A percentile compares a stretch with the other conserved stretches of the same genome.
Conservation (phyloP, 331 rosid genomes). For the Erythrophleum ivorense region DNA sequence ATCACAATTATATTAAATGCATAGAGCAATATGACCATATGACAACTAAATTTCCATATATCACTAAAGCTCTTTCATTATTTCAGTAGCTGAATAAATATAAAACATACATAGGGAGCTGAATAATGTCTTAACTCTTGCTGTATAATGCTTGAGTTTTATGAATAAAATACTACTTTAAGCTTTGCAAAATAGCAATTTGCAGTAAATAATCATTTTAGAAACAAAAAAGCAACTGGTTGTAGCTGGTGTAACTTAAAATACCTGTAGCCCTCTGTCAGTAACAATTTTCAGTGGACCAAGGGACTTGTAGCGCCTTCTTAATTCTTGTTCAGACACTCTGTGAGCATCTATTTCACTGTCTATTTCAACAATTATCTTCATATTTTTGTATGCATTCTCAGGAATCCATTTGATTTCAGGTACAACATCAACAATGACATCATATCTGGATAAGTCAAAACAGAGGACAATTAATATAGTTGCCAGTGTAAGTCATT, state of each 20-base stretch:
- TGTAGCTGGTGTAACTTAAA: constrained; percentile 31
- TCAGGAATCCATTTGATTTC: constrained; percentile 88
- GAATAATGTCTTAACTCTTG: constrained; percentile 26
- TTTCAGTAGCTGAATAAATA: constrained; percentile 10
- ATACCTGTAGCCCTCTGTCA: constrained; percentile 90
- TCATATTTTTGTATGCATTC: constrained; percentile 82
- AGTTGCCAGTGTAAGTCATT: constrained; percentile 32
- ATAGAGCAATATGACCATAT: background rate
- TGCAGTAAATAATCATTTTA: constrained; percentile 7
- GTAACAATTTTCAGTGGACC: constrained; percentile 76
- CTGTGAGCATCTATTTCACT: constrained; percentile 72
- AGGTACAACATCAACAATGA: constrained; percentile 86
- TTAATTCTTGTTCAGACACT: constrained; percentile 73
- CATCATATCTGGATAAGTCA: constrained; percentile 75
- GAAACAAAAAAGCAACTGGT: background rate
- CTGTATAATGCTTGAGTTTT: constrained; percentile 22
- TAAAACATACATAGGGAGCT: background rate
- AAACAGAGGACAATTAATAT: constrained; percentile 36
- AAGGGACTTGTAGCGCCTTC: constrained; percentile 75
- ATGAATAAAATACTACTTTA: constrained; percentile 20
- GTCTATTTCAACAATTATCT: constrained; percentile 83
- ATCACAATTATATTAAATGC: constrained; percentile 9
- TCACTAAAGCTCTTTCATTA: constrained; percentile 25
- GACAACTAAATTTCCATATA: background rate
- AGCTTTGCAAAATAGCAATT: constrained; percentile 11